A percentile compares a stretch with the other conserved stretches of the same genome.
These are phyloP conservation scores for Kuraishia hungarica DNA, from an alignment of 805 yeast species.

Conservation along the genomic window DNA sequence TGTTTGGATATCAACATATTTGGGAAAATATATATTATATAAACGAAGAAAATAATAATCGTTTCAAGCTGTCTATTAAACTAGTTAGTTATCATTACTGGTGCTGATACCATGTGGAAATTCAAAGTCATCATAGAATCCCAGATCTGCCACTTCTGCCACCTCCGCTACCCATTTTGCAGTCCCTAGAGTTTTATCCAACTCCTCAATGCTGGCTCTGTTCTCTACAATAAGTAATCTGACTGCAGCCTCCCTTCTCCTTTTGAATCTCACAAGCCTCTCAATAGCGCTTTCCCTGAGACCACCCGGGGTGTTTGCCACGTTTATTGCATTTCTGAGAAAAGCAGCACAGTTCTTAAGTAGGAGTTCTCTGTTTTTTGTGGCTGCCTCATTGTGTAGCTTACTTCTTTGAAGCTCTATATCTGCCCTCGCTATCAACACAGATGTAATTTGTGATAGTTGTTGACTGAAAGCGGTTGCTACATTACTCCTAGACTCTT, in stretches of 20 bases:
- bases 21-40: background rate
- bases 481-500: constrained; percentile 5
- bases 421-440: constrained; percentile 43
- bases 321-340: constrained; percentile 35
- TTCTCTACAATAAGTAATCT: constrained; percentile 38
- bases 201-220: constrained; percentile 12
- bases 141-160: background rate
- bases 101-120: background rate
- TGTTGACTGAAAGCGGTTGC: constrained; percentile 13
- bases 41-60: too few species aligned
- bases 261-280: constrained; percentile 30
- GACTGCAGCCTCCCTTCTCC: constrained; percentile 33
- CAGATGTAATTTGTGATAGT: constrained; percentile 28
- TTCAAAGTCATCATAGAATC: background rate
- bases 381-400: constrained; percentile 21
- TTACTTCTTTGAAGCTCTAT: constrained; percentile 41
- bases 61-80: too few species aligned
- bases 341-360: constrained; percentile 31
- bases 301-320: constrained; percentile 41
- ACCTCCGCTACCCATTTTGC: background rate
- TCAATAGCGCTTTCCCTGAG: constrained; percentile 37
- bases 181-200: background rate
- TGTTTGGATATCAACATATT: background rate
- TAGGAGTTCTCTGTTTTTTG: constrained; percentile 22
- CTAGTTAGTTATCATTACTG: too few species aligned